These are phyloP conservation scores for Graphium sp. DNA, from an alignment of 2,329 filamentous ascomycete genomes.

Conservation along the genomic window DNA sequence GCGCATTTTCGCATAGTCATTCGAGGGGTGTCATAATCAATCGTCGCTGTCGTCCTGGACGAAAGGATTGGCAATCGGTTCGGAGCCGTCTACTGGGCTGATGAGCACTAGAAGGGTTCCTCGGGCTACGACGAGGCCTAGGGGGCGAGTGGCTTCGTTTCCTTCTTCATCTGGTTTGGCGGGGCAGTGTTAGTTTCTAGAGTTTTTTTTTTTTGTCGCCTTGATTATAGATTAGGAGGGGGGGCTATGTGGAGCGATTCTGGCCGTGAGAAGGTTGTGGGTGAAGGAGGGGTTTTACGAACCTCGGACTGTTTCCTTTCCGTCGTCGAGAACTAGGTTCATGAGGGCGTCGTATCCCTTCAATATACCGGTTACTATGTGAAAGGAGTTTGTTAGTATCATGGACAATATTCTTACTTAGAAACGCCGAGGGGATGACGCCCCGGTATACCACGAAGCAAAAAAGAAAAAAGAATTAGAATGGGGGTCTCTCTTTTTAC, in stretches of 20 bases:
- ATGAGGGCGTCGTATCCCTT: conserved; percentile 96
- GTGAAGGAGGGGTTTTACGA: conserved; percentile 12
- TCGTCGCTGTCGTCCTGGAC: conserved; percentile 6
- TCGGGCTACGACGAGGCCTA: conserved; percentile 77
- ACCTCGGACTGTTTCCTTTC: conserved; percentile 82
- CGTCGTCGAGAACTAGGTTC: conserved; percentile 93
- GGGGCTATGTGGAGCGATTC: neutral
- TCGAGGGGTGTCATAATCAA: too few relatives aligned
- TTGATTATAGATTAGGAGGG: too few relatives aligned
- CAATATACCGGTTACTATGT: conserved; percentile 69
- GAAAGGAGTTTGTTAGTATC: conserved; percentile 1
- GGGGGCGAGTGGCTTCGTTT: conserved; percentile 63
- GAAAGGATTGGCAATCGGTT: conserved; percentile 92
- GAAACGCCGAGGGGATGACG: too few relatives aligned
- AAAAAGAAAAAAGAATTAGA: neutral
- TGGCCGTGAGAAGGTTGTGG: neutral
- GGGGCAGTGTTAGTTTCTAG: too few relatives aligned
- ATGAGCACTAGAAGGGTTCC: conserved; percentile 88
- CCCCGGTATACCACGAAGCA: too few relatives aligned
- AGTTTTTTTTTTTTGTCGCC: neutral
- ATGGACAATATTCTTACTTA: neutral
- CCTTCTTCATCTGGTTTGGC: conserved; percentile 64
- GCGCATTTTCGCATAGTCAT: too few relatives aligned
- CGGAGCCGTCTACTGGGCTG: conserved; percentile 83
- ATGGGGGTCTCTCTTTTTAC: conserved; percentile 23